Evolutionary conservation across 2,329 filamentous ascomycete species (phyloP).

Genomic region (Samsoniella hepiali): DNA sequence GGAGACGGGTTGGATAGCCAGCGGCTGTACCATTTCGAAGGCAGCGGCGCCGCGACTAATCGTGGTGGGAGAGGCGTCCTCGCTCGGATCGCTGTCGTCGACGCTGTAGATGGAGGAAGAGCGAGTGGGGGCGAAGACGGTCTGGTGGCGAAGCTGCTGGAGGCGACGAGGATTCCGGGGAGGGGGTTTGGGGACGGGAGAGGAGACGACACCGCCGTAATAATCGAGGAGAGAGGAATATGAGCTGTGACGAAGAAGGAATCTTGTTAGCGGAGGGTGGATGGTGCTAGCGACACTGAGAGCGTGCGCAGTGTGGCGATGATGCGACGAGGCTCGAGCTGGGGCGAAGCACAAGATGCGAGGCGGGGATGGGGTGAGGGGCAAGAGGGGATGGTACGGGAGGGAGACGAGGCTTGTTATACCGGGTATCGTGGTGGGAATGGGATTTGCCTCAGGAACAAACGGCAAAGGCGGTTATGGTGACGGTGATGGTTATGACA

Average conservation of each 20-base stretch:
- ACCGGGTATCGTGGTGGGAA: background rate
- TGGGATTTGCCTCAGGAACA: background rate
- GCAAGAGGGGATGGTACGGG: background rate
- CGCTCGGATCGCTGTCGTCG: conserved; percentile 13
- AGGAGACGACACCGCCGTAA: conserved; percentile 20
- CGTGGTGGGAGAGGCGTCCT: conserved; percentile 22
- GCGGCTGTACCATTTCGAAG: conserved; percentile 24
- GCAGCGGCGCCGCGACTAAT: conserved; percentile 34
- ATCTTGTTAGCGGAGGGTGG: conserved; percentile 12
- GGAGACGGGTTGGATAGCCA: conserved; percentile 47
- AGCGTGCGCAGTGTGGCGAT: background rate
- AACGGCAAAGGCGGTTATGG: background rate
- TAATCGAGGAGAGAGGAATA: conserved; percentile 24
- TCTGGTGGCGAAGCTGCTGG: conserved; percentile 26
- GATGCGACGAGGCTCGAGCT: background rate
- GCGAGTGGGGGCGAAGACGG: conserved; percentile 41
- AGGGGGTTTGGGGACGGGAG: conserved; percentile 33
- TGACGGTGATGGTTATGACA: background rate
- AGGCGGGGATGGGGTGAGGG: background rate
- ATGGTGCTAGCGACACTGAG: background rate
- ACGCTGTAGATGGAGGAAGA: conserved; percentile 55
- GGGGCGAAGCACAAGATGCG: background rate
- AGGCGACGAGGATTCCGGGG: conserved; percentile 35
- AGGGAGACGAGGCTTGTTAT: background rate
- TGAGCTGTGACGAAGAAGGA: conserved; percentile 23